A percentile compares a stretch with the other conserved stretches of the same genome.
phyloP scores from a whole-genome alignment of 179 eudicot species.

The Beta macrorhiza region DNA sequence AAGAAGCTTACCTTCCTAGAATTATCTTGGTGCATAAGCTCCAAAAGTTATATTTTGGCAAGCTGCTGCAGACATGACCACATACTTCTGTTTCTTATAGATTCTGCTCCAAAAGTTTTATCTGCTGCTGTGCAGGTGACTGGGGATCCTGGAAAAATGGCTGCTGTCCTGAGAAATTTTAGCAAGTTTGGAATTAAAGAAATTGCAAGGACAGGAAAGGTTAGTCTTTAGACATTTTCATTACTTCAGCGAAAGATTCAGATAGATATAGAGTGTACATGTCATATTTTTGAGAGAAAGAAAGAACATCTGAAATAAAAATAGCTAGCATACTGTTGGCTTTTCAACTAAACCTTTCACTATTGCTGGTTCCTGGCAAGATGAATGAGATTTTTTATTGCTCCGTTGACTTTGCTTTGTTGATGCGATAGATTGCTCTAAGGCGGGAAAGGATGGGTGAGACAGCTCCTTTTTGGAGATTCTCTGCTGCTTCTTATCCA shows the following conservation, averaged over 20 bases:
- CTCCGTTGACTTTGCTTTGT: background rate
- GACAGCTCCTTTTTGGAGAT: slow-evolving; percentile 91
- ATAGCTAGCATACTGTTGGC: slow-evolving; percentile 10
- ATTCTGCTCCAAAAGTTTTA: background rate
- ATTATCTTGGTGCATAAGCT: background rate
- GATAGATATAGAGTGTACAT: background rate
- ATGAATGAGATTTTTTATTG: background rate
- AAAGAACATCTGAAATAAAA: background rate
- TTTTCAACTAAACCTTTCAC: background rate
- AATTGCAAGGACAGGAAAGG: slow-evolving; percentile 96
- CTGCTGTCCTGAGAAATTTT: slow-evolving; percentile 71
- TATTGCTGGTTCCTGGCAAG: background rate
- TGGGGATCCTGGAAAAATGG: slow-evolving; percentile 96
- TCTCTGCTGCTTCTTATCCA: slow-evolving; percentile 90
- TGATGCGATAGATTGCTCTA: slow-evolving; percentile 65
- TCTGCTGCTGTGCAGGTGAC: slow-evolving; percentile 55
- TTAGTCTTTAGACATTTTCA: slow-evolving; percentile 21
- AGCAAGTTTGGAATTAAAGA: slow-evolving; percentile 83
- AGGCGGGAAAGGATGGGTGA: slow-evolving; percentile 79
- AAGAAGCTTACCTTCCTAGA: background rate
- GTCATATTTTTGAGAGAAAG: slow-evolving; percentile 1
- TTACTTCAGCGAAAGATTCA: background rate
- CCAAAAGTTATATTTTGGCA: background rate
- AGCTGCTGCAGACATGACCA: background rate
- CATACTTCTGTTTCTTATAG: background rate